Conservation (phyloP, 176 grass and related monocot genomes). For the Oryza brachyantha region DNA sequence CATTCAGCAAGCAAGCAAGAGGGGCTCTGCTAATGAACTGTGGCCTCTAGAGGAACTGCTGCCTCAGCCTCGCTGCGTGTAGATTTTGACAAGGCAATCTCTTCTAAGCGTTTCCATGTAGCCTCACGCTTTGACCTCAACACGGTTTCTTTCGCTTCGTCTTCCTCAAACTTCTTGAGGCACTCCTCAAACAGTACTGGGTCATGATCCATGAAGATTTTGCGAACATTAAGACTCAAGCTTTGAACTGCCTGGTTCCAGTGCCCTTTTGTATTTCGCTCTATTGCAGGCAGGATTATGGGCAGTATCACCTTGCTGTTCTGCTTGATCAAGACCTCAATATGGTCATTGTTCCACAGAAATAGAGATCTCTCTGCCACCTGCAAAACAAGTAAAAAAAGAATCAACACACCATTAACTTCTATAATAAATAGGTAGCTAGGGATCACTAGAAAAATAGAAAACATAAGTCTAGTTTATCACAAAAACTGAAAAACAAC, state of each 20-base stretch:
- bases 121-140: constrained; percentile 49
- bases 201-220: constrained; percentile 64
- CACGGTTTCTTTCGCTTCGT: constrained; percentile 44
- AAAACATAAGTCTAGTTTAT: neutral
- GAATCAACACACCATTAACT: constrained; percentile 12
- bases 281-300: constrained; percentile 61
- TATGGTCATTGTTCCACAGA: constrained; percentile 71
- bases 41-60: constrained; percentile 23
- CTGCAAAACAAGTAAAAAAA: constrained; percentile 36
- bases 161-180: constrained; percentile 65
- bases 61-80: constrained; percentile 30
- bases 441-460: neutral
- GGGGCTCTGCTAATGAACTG: constrained; percentile 7
- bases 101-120: constrained; percentile 69
- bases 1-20: constrained; percentile 25
- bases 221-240: constrained; percentile 65
- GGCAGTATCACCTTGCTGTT: constrained; percentile 62
- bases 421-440: constrained; percentile 1
- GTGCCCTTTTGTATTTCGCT: constrained; percentile 59
- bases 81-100: constrained; percentile 47
- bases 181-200: constrained; percentile 52
- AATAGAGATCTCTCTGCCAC: constrained; percentile 68
- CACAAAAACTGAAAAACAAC: neutral
- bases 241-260: constrained; percentile 78
- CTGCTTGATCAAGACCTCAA: constrained; percentile 69